A percentile compares a stretch with the other conserved stretches of the same genome.
Conservation (phyloP, 2,329 filamentous ascomycete species). For the Colletotrichum tropicale region DNA sequence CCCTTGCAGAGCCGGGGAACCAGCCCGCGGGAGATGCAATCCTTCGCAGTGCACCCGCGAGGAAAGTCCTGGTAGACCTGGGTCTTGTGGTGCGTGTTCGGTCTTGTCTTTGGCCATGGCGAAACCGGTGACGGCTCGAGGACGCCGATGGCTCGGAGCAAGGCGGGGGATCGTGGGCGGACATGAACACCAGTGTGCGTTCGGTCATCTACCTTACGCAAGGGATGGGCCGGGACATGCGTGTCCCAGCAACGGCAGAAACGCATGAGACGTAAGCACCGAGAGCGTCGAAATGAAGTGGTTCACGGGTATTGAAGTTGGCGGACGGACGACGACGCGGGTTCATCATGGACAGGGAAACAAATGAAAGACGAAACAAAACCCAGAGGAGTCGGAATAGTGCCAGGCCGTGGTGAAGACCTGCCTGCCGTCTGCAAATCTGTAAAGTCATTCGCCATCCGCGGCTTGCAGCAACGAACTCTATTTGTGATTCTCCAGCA, state of each 20-base stretch:
- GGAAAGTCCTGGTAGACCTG: background rate
- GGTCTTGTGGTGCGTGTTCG: background rate
- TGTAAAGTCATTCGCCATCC: background rate
- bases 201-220: background rate
- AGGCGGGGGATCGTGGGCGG: background rate
- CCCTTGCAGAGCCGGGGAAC: background rate
- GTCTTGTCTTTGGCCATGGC: background rate
- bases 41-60: background rate
- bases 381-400: background rate
- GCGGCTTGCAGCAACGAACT: background rate
- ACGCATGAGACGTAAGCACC: background rate
- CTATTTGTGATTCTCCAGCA: background rate
- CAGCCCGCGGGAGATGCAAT: background rate
- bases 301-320: background rate
- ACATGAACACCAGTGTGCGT: background rate
- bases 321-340: background rate
- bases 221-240: background rate
- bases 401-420: background rate
- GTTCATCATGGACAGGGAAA: background rate
- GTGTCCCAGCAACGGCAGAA: slow-evolving; percentile 1
- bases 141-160: background rate
- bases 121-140: background rate
- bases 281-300: background rate
- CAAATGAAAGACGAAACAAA: background rate
- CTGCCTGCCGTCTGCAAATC: background rate